Percentiles rank a stretch among this genome's conserved stretches.
phyloP scores from a whole-genome alignment of 2,329 filamentous ascomycete species.

The Arthrobotrys megalospora region DNA sequence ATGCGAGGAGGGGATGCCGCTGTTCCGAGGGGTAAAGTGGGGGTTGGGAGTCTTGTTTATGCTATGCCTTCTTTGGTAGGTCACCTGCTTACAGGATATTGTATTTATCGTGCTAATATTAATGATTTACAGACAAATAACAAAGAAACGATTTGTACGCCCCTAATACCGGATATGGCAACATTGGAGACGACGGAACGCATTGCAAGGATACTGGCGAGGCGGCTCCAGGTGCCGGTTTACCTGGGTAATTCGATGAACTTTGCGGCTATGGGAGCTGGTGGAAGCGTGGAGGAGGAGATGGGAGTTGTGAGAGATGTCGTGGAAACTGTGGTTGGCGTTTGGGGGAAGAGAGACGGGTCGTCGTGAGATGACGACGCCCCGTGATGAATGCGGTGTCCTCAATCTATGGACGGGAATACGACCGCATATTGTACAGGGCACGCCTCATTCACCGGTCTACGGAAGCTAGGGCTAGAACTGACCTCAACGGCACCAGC shows the following conservation, averaged over 20 bases:
- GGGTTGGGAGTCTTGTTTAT: conserved; percentile 92
- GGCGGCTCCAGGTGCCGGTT: conserved; percentile 79
- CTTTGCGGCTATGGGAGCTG: conserved; percentile 80
- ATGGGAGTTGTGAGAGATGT: conserved; percentile 83
- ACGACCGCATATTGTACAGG: too few species aligned
- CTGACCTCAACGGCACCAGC: background rate
- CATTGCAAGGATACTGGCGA: conserved; percentile 85
- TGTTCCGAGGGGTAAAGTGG: conserved; percentile 66
- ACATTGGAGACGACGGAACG: conserved; percentile 90
- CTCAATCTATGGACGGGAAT: too few species aligned
- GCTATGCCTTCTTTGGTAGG: conserved; percentile 85
- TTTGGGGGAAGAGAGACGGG: conserved; percentile 63
- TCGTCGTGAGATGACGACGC: conserved; percentile 9
- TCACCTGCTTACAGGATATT: conserved; percentile 34
- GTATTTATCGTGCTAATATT: background rate
- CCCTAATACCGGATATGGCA: conserved; percentile 81
- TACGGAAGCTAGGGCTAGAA: too few species aligned
- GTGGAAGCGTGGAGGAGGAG: conserved; percentile 90
- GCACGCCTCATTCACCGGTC: too few species aligned
- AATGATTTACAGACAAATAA: conserved; percentile 66
- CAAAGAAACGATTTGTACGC: conserved; percentile 79
- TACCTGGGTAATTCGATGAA: conserved; percentile 93
- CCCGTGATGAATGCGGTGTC: background rate
- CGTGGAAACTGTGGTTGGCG: conserved; percentile 71
- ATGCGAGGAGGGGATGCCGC: conserved; percentile 52